A percentile compares a stretch with the other conserved stretches of the same genome.
Conservation (phyloP, 257 asterid species). For the Solanum peruvianum region DNA sequence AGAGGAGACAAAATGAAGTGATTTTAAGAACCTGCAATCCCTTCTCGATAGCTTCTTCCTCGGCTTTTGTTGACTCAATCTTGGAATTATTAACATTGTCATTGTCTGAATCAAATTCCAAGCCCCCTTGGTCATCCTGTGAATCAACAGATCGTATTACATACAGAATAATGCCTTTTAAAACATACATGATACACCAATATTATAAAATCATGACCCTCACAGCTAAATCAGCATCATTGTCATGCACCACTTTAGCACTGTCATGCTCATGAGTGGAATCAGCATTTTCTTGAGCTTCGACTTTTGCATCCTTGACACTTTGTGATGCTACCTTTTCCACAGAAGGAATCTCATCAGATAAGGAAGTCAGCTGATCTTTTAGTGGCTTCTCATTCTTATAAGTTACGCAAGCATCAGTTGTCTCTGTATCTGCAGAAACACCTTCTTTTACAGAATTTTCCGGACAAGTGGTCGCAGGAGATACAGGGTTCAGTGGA, state of each 20-base stretch:
- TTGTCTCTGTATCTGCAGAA: conserved; percentile 20
- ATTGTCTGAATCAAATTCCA: conserved; percentile 63
- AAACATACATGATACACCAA: neutral
- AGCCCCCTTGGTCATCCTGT: conserved; percentile 54
- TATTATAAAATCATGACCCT: conserved; percentile 1
- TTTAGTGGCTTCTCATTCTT: conserved; percentile 16
- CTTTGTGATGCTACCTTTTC: conserved; percentile 48
- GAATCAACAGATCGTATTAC: neutral
- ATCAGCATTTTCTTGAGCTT: conserved; percentile 31
- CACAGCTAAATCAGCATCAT: conserved; percentile 53
- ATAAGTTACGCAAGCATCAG: neutral
- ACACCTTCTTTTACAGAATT: conserved; percentile 14
- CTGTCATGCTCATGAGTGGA: conserved; percentile 15
- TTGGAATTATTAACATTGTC: conserved; percentile 47
- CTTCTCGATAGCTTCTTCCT: conserved; percentile 80
- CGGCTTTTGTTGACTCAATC: conserved; percentile 91
- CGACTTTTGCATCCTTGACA: conserved; percentile 49
- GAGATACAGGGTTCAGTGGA: conserved; percentile 12
- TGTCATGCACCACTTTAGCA: conserved; percentile 28
- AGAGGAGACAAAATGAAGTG: neutral
- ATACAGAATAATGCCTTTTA: neutral
- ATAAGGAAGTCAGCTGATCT: conserved; percentile 45
- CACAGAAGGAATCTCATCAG: conserved; percentile 56
- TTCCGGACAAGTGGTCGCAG: conserved; percentile 2
- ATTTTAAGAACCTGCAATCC: conserved; percentile 73